Percentiles rank a stretch among this genome's conserved stretches.
Evolutionary conservation across 495 filamentous ascomycete genomes (phyloP).

Genomic region (Aspergillus steynii): DNA sequence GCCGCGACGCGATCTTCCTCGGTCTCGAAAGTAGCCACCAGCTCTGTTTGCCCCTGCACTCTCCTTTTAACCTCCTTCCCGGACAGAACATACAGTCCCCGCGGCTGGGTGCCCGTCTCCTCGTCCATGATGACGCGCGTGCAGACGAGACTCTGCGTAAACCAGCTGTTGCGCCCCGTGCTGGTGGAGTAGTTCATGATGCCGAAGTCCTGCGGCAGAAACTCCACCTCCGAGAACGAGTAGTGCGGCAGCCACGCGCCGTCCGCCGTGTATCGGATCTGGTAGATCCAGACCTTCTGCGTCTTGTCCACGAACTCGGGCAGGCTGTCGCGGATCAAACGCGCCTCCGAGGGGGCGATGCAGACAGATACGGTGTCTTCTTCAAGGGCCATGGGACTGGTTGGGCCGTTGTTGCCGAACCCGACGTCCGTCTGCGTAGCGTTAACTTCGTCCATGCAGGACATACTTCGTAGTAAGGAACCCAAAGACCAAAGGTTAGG

Average conservation of each 20-base stretch:
- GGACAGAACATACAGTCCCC: conserved; percentile 59
- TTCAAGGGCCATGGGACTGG: conserved; percentile 52
- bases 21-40: conserved; percentile 46
- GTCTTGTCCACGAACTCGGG: conserved; percentile 40
- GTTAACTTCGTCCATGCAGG: conserved; percentile 6
- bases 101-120: conserved; percentile 35
- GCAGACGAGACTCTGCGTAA: conserved; percentile 53
- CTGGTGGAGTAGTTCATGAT: conserved; percentile 61
- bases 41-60: conserved; percentile 51
- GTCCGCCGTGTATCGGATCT: conserved; percentile 48
- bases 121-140: conserved; percentile 51
- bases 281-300: conserved; percentile 60
- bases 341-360: conserved; percentile 51
- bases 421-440: conserved; percentile 62
- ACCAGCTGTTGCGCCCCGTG: conserved; percentile 47
- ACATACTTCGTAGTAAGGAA: neutral
- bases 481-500: neutral
- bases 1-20: conserved; percentile 56
- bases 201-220: conserved; percentile 55
- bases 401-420: conserved; percentile 62
- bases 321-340: conserved; percentile 47
- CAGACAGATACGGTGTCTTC: conserved; percentile 38
- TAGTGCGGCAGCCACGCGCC: conserved; percentile 55
- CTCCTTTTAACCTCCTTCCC: conserved; percentile 57
- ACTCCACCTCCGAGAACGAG: conserved; percentile 62